Conservation (phyloP, 495 filamentous ascomycete species). For the Astrothelium macrocarpum region DNA sequence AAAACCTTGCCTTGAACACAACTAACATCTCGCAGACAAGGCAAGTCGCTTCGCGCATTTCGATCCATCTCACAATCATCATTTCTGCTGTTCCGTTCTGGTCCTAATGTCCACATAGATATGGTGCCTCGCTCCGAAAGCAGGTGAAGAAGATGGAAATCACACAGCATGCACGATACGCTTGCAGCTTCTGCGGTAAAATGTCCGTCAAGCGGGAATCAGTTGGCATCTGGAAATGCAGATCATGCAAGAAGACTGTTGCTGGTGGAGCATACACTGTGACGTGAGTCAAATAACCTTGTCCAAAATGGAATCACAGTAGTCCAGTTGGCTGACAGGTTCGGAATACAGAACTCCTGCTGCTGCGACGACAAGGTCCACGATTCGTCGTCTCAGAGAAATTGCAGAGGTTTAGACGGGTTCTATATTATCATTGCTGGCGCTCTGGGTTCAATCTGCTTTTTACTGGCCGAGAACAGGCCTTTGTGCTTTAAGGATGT, state of each 20-base stretch:
- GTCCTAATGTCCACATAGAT: conserved; percentile 39
- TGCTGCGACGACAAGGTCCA: conserved; percentile 91
- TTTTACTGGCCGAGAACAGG: neutral
- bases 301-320: neutral
- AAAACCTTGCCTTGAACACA: neutral
- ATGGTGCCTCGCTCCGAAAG: conserved; percentile 99
- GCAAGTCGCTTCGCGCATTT: neutral
- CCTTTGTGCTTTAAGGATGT: neutral
- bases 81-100: neutral
- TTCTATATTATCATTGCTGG: neutral
- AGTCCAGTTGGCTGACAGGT: conserved; percentile 19
- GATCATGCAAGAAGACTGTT: conserved; percentile 60
- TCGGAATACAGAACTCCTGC: conserved; percentile 77
- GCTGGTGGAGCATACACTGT: conserved; percentile 96
- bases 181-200: conserved; percentile 93
- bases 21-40: neutral
- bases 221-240: conserved; percentile 96
- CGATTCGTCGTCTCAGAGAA: conserved; percentile 93
- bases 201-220: conserved; percentile 82
- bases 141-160: conserved; percentile 99
- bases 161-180: conserved; percentile 89
- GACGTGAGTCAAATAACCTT: conserved; percentile 56
- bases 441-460: conserved; percentile 1
- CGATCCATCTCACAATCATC: neutral
- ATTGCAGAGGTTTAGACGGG: conserved; percentile 80